Evolutionary conservation across 179 eudicot genomes (phyloP).

Genomic region (Heliamphora pulchella): DNA sequence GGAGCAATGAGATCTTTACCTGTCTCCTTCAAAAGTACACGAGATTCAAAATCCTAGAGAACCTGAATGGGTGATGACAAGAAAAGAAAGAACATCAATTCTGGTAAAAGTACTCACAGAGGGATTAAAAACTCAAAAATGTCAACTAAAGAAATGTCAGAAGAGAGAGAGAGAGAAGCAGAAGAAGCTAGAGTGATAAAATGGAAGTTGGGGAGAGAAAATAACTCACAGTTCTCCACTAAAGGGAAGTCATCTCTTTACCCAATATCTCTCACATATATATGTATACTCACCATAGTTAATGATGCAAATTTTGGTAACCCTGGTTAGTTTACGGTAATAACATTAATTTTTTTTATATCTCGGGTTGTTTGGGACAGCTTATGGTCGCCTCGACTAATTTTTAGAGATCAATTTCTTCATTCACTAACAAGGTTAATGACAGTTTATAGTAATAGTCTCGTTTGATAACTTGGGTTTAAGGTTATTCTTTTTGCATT

Average conservation of each 20-base stretch:
- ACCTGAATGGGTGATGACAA: not conserved
- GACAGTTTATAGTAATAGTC: too few species aligned
- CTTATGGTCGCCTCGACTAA: too few species aligned
- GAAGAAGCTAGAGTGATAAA: not conserved
- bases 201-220: not conserved
- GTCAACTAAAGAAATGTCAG: not conserved
- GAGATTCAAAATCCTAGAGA: not conserved
- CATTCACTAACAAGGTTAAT: too few species aligned
- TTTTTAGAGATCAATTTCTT: too few species aligned
- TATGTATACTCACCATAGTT: not conserved
- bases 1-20: not conserved
- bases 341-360: not conserved
- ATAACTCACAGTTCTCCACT: not conserved
- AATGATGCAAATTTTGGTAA: not conserved
- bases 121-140: too few species aligned
- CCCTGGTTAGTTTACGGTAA: not conserved
- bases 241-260: not conserved
- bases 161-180: not conserved
- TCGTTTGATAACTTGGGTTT: too few species aligned
- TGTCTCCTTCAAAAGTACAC: not conserved
- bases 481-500: too few species aligned
- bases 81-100: not conserved
- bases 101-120: not conserved
- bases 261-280: not conserved
- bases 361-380: too few species aligned